Base-by-base conservation (phyloP, 441 rosid species). In the Pelargonium fulgidum region DNA sequence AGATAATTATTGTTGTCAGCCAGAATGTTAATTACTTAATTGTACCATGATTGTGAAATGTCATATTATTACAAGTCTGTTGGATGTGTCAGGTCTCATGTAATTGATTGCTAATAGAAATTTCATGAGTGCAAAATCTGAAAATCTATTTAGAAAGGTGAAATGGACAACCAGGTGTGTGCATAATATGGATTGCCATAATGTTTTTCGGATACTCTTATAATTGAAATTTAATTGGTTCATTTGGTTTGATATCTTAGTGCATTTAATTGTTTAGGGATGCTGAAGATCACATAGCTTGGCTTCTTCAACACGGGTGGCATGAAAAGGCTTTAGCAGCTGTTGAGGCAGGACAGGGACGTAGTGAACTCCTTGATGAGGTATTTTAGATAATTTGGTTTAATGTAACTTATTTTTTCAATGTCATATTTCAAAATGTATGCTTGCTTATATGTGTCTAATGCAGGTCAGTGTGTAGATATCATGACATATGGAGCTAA, bases 311-410 rank as follows among this genome's bases (percentile, higher is more conserved):
- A 80, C 97, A 92, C 81, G 96, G 96, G 56, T 89, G 88, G 81
- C 98, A 94, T 77, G 99, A 94, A 81, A 94, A 94, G 82, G 99
- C 99, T 71, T 80, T 94, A 77, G 99, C 90, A 65, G 98, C 99
- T 65, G 99, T 87, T 75, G 99, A 94, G 84, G 96, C 98, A 52
- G 96, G 93, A 71, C 96, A 89, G 77, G 98, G 95, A 75, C 87
- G 91, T 59, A 89, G 87, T 77, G 97, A 92, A 80, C 95, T 94
- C 68, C 77, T 94, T 77, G 98, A 94, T 73, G 93, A 94, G 94
- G 99, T 94, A 82, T 47, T 71, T 50, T 67, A 26, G 24, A 36
- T 41, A 16, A 56, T 47, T 58, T 73, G 24, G 20, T 59, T 59
- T 26, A 29, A 29, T 65, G 29, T 54, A 48, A 6, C 7, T 70